Evolutionary conservation across 345 rosid species (phyloP).

Genomic region (Eucalyptus viminalis): DNA sequence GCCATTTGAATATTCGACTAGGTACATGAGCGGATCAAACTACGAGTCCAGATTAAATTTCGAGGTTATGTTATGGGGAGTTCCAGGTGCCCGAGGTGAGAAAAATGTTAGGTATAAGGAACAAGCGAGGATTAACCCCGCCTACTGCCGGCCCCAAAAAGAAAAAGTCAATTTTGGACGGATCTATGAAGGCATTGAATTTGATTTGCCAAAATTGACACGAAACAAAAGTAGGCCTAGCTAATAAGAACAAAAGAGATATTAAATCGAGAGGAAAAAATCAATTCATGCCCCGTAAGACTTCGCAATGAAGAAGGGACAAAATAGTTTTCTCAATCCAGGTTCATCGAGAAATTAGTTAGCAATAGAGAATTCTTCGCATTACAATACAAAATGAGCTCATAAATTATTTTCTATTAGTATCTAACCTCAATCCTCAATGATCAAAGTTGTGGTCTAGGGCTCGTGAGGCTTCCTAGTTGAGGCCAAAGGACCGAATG

Average conservation of each 20-base stretch:
- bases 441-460: too few relatives aligned
- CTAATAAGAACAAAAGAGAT: slow-evolving; percentile 21
- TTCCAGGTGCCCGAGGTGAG: background rate
- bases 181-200: background rate
- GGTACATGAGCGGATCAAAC: background rate
- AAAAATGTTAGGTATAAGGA: background rate
- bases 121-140: background rate
- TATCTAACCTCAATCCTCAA: too few relatives aligned
- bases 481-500: too few relatives aligned
- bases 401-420: too few relatives aligned
- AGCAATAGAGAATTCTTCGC: too few relatives aligned
- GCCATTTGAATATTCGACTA: background rate
- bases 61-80: background rate
- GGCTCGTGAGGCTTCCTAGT: too few relatives aligned
- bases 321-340: too few relatives aligned
- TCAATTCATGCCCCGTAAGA: too few relatives aligned
- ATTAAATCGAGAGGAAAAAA: background rate
- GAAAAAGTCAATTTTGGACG: background rate
- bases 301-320: too few relatives aligned
- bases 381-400: too few relatives aligned
- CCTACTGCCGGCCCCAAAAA: background rate
- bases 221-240: slow-evolving; percentile 7
- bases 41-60: background rate
- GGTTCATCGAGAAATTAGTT: too few relatives aligned
- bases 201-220: background rate